A percentile compares a stretch with the other conserved stretches of the same genome.
These are phyloP conservation scores for Peronospora farinosa DNA, from an alignment of 352 stramenopile genomes.

Conservation along the genomic window DNA sequence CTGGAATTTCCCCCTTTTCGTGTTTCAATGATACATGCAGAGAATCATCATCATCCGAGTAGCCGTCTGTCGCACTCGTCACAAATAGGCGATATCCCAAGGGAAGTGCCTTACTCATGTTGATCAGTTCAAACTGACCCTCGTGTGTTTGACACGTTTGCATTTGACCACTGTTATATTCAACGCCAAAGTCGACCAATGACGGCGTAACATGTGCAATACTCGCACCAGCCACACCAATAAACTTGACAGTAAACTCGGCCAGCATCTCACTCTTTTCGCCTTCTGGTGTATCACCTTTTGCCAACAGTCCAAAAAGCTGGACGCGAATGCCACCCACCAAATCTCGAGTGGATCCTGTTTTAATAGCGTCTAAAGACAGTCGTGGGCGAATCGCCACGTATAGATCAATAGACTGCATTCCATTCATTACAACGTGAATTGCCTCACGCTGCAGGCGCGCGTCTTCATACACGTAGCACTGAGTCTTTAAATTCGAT, in stretches of 20 bases:
- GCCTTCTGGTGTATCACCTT: constrained; percentile 13
- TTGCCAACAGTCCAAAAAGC: constrained; percentile 44
- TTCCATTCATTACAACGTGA: constrained; percentile 63
- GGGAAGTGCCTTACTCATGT: constrained; percentile 75
- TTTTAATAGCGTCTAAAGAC: constrained; percentile 75
- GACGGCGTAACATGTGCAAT: constrained; percentile 58
- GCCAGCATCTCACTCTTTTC: constrained; percentile 72
- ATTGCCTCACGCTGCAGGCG: constrained; percentile 65
- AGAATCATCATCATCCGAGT: constrained; percentile 74
- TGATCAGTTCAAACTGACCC: constrained; percentile 70
- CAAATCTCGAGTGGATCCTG: constrained; percentile 65
- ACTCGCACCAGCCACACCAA: constrained; percentile 75
- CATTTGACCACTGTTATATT: constrained; percentile 45
- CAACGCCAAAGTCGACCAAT: constrained; percentile 73
- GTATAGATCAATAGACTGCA: constrained; percentile 64
- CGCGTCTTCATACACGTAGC: constrained; percentile 81
- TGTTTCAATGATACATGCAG: constrained; percentile 62
- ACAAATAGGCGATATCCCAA: constrained; percentile 73
- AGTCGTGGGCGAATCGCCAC: constrained; percentile 75
- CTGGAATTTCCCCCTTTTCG: constrained; percentile 64
- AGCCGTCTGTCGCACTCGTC: constrained; percentile 47
- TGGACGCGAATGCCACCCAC: constrained; percentile 86
- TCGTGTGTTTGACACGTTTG: constrained; percentile 48
- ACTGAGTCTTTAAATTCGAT: constrained; percentile 86
- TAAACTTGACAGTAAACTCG: constrained; percentile 87